Evolutionary conservation across 2,329 filamentous ascomycete species (phyloP), one percentile per base, ranked within the genome.

Genomic region (Aspergillus puulaauensis): DNA sequence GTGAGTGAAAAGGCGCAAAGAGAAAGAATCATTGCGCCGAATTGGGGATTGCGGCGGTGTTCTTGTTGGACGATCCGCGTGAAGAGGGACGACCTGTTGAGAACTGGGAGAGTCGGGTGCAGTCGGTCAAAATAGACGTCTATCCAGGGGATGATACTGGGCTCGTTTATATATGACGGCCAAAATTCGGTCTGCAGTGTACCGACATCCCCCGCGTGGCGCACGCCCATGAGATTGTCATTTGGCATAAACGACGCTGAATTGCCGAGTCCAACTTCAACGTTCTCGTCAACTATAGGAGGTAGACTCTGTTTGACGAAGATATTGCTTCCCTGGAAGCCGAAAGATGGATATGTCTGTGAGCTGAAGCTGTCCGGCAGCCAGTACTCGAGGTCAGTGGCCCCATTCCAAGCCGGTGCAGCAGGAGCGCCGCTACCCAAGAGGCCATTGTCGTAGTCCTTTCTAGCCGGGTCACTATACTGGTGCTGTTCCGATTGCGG

Each of bases 71-170:
- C 64, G 66, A 78, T 76, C 11, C 73, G 70, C n/a, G 69, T 75
- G 56, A 74, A 78, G n/a, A 79, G 59, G 9, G 70, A 71, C 0
- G 74, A 74, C 2, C 75, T 69, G 60, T 73, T 76, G 4, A 79
- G 57, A 3, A 79, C 71, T 2, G 77, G 77, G 35, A 78, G 64
- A 0, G 76, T 79, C 4, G 75, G 73, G 57, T 79, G 75, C 40
- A 79, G 58, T 17, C 76, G 74, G 51, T 78, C 76, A 58, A 79
- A 79, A 56, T 77, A 78, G 3, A 78, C 75, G 44, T 78, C 75
- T 17, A 79, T 70, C 72, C 72, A 74, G 3, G 71, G 72, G 23
- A 74, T 70, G 70, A 79, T 70, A 21, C 73, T 77, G 1, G 71
- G 71, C 57, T 79, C 76, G 43, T 68, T 70, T 54, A 78, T 76